These are phyloP conservation scores for Triticum monococcum DNA, from an alignment of 176 grass and related monocot genomes.

Conservation along the genomic window DNA sequence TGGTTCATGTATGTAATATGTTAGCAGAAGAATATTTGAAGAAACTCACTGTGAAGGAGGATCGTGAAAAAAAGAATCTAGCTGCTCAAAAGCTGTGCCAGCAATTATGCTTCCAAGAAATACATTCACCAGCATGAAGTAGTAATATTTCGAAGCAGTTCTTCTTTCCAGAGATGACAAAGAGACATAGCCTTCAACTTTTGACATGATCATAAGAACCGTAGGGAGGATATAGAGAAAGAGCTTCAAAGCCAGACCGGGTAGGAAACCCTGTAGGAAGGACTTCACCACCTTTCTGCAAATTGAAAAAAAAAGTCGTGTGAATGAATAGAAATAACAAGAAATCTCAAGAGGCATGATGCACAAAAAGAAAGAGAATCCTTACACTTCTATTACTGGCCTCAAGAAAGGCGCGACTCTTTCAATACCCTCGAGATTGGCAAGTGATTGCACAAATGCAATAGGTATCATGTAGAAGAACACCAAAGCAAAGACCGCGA, in stretches of 20 bases:
- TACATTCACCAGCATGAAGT: slow-evolving; percentile 97
- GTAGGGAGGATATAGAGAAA: slow-evolving; percentile 90
- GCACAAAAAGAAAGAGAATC: background rate
- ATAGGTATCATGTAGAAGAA: slow-evolving; percentile 99
- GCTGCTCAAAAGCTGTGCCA: slow-evolving; percentile 92
- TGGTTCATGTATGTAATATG: too few relatives aligned
- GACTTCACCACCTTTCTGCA: slow-evolving; percentile 82
- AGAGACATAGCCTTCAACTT: slow-evolving; percentile 89
- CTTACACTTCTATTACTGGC: slow-evolving; percentile 89
- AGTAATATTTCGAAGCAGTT: slow-evolving; percentile 93
- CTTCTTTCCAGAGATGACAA: slow-evolving; percentile 92
- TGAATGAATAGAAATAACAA: background rate
- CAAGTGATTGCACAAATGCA: slow-evolving; percentile 95
- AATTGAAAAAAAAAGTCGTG: slow-evolving; percentile 10
- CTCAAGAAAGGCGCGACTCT: slow-evolving; percentile 93
- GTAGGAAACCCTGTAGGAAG: slow-evolving; percentile 95
- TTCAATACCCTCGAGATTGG: slow-evolving; percentile 98
- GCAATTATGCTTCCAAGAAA: slow-evolving; percentile 94
- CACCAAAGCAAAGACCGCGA: slow-evolving; percentile 72
- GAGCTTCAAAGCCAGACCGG: slow-evolving; percentile 87
- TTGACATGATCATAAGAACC: slow-evolving; percentile 93
- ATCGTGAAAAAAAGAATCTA: slow-evolving; percentile 76
- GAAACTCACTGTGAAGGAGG: slow-evolving; percentile 77
- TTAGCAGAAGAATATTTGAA: background rate
- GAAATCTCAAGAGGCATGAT: background rate